Evolutionary conservation across 1,284 basidiomycete genomes (phyloP).

Genomic region (Leccinum angustisporum): DNA sequence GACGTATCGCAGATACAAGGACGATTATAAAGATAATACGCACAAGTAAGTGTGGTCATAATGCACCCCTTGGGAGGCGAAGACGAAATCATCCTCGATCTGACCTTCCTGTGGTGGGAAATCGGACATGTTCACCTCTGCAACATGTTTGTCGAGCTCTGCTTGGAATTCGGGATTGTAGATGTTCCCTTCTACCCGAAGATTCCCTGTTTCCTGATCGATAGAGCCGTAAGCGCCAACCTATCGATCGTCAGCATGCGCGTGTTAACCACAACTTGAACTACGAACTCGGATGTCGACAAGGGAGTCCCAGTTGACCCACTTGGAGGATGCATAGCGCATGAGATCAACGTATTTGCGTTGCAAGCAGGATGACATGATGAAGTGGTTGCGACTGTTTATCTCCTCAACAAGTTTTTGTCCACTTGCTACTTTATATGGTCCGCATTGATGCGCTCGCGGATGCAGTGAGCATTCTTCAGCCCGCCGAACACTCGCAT

Average conservation of each 20-base stretch:
- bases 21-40: not conserved
- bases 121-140: constrained; percentile 18
- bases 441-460: not conserved
- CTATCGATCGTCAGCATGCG: constrained; percentile 8
- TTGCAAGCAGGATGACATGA: constrained; percentile 9
- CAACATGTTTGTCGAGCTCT: constrained; percentile 15
- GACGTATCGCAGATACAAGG: not conserved
- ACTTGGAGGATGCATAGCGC: constrained; percentile 21
- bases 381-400: not conserved
- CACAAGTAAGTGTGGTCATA: not conserved
- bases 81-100: constrained; percentile 21
- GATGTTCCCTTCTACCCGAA: constrained; percentile 27
- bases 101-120: constrained; percentile 15
- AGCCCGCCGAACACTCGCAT: not conserved
- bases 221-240: constrained; percentile 28
- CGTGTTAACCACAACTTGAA: not conserved
- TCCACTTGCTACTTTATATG: not conserved
- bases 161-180: constrained; percentile 27
- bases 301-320: constrained; percentile 28
- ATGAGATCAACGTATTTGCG: constrained; percentile 33
- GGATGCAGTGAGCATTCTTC: not conserved
- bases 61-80: constrained; percentile 14
- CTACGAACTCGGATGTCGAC: constrained; percentile 17
- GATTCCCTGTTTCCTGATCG: constrained; percentile 20
- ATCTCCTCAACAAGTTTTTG: not conserved